A percentile compares a stretch with the other conserved stretches of the same genome.
Evolutionary conservation across 2,329 filamentous ascomycete species (phyloP).

Genomic region (Cladophialophora bantiana): DNA sequence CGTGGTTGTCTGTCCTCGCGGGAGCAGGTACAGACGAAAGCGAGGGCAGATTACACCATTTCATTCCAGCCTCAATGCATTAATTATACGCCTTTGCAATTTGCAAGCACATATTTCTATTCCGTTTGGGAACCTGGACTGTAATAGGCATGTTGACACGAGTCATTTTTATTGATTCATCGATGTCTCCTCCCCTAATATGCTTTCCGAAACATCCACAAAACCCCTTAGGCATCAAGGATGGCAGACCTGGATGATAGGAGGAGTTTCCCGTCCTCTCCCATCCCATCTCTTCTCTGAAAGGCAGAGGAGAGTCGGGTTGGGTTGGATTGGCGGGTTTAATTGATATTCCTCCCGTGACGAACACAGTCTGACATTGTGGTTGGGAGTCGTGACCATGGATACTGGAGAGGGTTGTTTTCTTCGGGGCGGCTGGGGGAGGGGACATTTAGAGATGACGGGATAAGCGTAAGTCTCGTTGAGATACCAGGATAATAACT

Average conservation of each 20-base stretch:
- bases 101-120: not conserved
- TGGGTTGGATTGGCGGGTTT: not conserved
- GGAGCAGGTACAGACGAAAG: constrained; percentile 14
- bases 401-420: constrained; percentile 49
- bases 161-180: not conserved
- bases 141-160: not conserved
- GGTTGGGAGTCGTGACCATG: constrained; percentile 48
- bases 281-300: not conserved
- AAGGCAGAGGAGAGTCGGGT: not conserved
- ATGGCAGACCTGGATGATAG: constrained; percentile 38
- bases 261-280: constrained; percentile 13
- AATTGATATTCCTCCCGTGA: constrained; percentile 51
- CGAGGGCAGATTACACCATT: constrained; percentile 19
- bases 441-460: not conserved
- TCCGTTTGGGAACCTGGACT: not conserved
- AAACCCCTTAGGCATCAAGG: not conserved
- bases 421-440: constrained; percentile 7
- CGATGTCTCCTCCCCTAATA: constrained; percentile 29
- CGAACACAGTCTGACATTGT: constrained; percentile 54
- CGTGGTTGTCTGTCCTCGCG: constrained; percentile 16
- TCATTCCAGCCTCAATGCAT: constrained; percentile 27
- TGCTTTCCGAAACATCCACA: constrained; percentile 27
- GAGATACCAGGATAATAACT: not conserved
- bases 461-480: not conserved
- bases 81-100: constrained; percentile 25